These are phyloP conservation scores for Penicillium sp. DNA, from an alignment of 2,329 filamentous ascomycete species.

Conservation along the genomic window DNA sequence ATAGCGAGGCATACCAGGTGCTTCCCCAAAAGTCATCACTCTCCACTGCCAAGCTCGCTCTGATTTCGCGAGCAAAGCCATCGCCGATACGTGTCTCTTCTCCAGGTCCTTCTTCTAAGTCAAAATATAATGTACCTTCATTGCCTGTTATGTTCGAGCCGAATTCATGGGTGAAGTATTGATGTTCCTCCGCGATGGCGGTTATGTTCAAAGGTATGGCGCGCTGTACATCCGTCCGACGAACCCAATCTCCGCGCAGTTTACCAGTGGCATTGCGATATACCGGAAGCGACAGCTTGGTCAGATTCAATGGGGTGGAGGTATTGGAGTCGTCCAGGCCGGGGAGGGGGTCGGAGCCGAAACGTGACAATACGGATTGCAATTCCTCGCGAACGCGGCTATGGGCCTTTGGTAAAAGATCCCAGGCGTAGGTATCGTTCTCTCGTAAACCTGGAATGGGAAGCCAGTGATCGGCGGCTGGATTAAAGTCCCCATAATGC, in stretches of 20 bases:
- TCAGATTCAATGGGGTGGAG: conserved; percentile 39
- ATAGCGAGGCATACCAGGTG: conserved; percentile 77
- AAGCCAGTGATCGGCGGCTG: conserved; percentile 55
- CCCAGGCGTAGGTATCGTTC: conserved; percentile 78
- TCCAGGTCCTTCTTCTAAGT: conserved; percentile 63
- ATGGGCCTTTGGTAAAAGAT: conserved; percentile 69
- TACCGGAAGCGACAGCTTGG: conserved; percentile 54
- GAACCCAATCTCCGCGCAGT: conserved; percentile 76
- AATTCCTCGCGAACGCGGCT: conserved; percentile 65
- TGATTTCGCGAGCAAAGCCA: conserved; percentile 68
- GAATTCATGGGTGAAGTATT: conserved; percentile 71
- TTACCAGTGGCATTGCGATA: conserved; percentile 81
- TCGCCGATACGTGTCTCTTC: conserved; percentile 43
- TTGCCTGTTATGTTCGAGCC: conserved; percentile 78
- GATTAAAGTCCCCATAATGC: conserved; percentile 57
- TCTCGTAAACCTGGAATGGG: conserved; percentile 78
- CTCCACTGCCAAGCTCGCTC: conserved; percentile 71
- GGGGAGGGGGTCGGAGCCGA: conserved; percentile 35
- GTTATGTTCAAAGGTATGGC: conserved; percentile 64
- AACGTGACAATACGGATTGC: conserved; percentile 35
- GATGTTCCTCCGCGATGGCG: conserved; percentile 65
- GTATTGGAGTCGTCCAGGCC: conserved; percentile 30
- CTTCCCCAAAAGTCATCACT: conserved; percentile 71
- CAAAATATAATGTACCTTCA: conserved; percentile 70
- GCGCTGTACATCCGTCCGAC: conserved; percentile 55